phyloP scores from a whole-genome alignment of 2,329 filamentous ascomycete genomes.

The Trichophyton schoenleinii region DNA sequence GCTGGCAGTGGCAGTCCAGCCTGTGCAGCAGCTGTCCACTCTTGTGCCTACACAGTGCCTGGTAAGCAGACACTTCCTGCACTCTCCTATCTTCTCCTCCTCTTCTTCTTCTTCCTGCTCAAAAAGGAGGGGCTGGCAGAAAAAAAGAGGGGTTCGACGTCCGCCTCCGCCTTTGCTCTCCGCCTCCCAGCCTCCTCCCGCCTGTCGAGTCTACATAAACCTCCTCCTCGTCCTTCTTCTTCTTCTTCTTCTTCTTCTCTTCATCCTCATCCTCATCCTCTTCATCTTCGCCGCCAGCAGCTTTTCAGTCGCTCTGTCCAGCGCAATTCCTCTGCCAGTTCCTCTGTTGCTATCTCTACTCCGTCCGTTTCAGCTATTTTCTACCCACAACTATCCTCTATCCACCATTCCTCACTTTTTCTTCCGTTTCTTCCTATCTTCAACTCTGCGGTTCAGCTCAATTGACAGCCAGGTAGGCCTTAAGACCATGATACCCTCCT shows the following conservation, averaged over 20 bases:
- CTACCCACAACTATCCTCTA: neutral
- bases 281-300: neutral
- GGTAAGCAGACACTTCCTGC: neutral
- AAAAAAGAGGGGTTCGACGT: no score
- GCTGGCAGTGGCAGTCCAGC: no score
- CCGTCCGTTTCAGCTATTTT: constrained; percentile 1
- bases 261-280: neutral
- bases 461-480: neutral
- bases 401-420: constrained; percentile 10
- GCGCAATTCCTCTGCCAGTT: neutral
- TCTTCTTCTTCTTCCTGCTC: neutral
- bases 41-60: neutral
- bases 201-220: neutral
- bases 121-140: no score
- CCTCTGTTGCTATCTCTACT: constrained; percentile 3
- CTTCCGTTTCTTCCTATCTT: constrained; percentile 7
- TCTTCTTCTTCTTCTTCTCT: neutral
- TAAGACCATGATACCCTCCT: no score
- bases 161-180: no score
- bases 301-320: constrained; percentile 5
- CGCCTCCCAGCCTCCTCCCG: no score
- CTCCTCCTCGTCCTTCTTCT: constrained; percentile 1
- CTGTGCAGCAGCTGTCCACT: neutral
- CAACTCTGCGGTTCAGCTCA: neutral
- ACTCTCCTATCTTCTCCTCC: neutral